These are phyloP conservation scores for Carex sylvatica DNA, from an alignment of 202 grass and related monocot genomes.

Conservation along the genomic window DNA sequence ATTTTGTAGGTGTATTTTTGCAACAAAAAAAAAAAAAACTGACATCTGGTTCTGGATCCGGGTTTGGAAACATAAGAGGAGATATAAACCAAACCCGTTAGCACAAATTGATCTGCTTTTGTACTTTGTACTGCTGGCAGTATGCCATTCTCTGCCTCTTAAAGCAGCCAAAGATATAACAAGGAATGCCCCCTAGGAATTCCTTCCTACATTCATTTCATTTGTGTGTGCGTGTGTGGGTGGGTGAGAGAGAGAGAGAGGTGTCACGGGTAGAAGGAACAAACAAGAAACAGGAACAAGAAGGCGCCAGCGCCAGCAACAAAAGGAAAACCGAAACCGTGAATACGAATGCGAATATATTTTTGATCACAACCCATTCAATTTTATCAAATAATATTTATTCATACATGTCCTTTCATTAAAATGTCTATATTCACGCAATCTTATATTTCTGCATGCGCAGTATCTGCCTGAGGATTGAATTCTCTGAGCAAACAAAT, in stretches of 20 bases:
- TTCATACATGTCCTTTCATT: not conserved
- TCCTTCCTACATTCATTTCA: not conserved
- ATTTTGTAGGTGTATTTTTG: too few species aligned
- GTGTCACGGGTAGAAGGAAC: constrained; percentile 36
- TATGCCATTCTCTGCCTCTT: not conserved
- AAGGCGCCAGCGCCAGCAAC: constrained; percentile 8
- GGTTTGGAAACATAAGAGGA: not conserved
- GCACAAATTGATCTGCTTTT: not conserved
- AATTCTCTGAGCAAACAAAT: not conserved
- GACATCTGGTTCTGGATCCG: not conserved
- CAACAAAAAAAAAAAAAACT: not conserved
- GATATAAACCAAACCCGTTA: not conserved
- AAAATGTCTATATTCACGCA: not conserved
- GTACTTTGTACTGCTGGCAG: not conserved
- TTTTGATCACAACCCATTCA: not conserved
- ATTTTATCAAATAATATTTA: not conserved
- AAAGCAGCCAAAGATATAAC: not conserved
- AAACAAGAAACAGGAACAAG: constrained; percentile 22
- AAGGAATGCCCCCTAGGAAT: not conserved
- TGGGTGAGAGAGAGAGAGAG: not conserved
- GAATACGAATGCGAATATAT: not conserved
- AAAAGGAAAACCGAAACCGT: not conserved
- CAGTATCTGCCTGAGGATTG: not conserved
- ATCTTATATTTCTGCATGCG: not conserved
- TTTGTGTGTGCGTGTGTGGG: not conserved